Evolutionary conservation across 2,329 filamentous ascomycete species (phyloP).

Genomic region (Colletotrichum trifolii): DNA sequence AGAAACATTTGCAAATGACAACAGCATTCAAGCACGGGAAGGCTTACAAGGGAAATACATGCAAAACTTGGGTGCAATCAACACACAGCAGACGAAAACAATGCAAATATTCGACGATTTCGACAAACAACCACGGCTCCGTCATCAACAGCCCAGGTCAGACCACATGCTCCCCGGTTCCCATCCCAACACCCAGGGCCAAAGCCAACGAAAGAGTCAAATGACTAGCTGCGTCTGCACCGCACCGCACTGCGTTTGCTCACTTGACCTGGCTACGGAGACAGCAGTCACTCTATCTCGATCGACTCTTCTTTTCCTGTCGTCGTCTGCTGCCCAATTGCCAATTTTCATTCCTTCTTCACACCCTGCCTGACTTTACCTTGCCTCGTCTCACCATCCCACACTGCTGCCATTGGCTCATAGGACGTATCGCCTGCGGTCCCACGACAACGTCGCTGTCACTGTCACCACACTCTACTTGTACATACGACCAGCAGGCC

Average conservation of each 20-base stretch:
- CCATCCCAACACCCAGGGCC: constrained; percentile 35
- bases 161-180: constrained; percentile 36
- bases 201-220: constrained; percentile 34
- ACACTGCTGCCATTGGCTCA: constrained; percentile 23
- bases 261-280: constrained; percentile 3
- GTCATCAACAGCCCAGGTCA: constrained; percentile 35
- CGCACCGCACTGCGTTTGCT: constrained; percentile 9
- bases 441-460: constrained; percentile 3
- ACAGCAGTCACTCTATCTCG: constrained; percentile 4
- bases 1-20: background rate
- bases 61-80: constrained; percentile 20
- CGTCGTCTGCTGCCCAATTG: constrained; percentile 9
- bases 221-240: constrained; percentile 22
- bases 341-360: constrained; percentile 27
- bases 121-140: constrained; percentile 22
- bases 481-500: background rate
- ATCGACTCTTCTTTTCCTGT: constrained; percentile 17
- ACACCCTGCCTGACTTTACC: background rate
- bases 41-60: constrained; percentile 20
- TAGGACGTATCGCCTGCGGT: background rate
- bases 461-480: constrained; percentile 2
- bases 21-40: background rate
- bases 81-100: constrained; percentile 13
- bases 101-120: constrained; percentile 6
- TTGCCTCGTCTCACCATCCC: background rate